These are phyloP conservation scores for Aspergillus proliferans DNA, from an alignment of 2,329 filamentous ascomycete genomes.

Conservation along the genomic window DNA sequence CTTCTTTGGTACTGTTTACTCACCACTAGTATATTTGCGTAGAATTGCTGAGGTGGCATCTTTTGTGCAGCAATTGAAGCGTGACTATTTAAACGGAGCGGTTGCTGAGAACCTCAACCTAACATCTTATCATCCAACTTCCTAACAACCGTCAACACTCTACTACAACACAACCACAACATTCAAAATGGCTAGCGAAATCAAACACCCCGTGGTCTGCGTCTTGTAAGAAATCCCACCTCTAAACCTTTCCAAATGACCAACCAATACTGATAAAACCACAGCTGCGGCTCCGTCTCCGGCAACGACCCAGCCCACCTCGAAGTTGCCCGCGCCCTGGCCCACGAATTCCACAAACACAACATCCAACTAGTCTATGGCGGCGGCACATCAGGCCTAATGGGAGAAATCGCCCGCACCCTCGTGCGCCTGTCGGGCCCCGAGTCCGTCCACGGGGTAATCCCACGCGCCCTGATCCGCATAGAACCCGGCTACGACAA, in stretches of 20 bases:
- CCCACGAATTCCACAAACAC: slow-evolving; percentile 64
- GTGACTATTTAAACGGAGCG: too few species aligned
- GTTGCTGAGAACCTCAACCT: not conserved
- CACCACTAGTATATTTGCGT: not conserved
- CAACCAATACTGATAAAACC: slow-evolving; percentile 1
- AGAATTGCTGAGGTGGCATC: not conserved
- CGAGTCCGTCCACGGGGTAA: slow-evolving; percentile 81
- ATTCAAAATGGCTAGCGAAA: slow-evolving; percentile 13
- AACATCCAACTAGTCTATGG: slow-evolving; percentile 87
- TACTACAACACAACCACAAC: not conserved
- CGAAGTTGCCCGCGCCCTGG: slow-evolving; percentile 70
- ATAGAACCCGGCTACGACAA: slow-evolving; percentile 52
- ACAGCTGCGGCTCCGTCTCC: slow-evolving; percentile 70
- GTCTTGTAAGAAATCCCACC: slow-evolving; percentile 60
- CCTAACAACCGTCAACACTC: not conserved
- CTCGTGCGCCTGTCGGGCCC: slow-evolving; percentile 79
- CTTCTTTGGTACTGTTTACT: not conserved
- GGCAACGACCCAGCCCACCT: slow-evolving; percentile 70
- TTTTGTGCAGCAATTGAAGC: not conserved
- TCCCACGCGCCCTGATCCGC: slow-evolving; percentile 75
- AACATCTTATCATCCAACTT: not conserved
- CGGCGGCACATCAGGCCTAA: slow-evolving; percentile 87
- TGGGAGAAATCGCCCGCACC: slow-evolving; percentile 87
- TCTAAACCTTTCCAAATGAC: not conserved
- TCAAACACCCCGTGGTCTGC: slow-evolving; percentile 63